Base-by-base conservation (phyloP, 192 early-diverging fungal genomes). In the Rhizoclosmatium globosum region DNA sequence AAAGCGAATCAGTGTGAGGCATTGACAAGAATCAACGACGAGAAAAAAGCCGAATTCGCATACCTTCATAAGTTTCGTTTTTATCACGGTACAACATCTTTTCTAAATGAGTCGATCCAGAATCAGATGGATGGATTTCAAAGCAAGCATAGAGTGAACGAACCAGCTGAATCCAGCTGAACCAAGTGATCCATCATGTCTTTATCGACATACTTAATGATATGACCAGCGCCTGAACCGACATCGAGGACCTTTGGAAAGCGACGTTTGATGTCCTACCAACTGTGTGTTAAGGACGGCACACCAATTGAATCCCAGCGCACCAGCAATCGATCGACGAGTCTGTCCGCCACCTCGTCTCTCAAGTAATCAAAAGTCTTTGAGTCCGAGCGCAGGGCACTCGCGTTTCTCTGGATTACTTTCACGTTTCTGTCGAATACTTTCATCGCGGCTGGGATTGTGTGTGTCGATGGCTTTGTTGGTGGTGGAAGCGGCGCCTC, bases 211-310 rank as follows among this genome's bases (percentile, higher is more conserved):
- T 90, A 89, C 82, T 97, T 96, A 38, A 88, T 87, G 68, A 99
- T 88, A 80, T 97, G 95, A 19, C 97, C 97, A 59, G 91, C 89
- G 4, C 96, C 95, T 45, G 94, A 89, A 4, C 96, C 96, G 64
- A 97, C 80, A 82, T 99, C 97, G 3, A 99, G 92, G 0, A 99
- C 90, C 11, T 89, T 93, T 70, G 89, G 84, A 84, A 93, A 96
- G 59, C 92, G 86, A 47, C 95, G 92, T 81, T 97, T 97, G 76
- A 99, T 95, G 77, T 99, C 97, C 92, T 93, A 79, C 39, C 23
- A 53, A 74, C 46, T 41, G 39, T 61, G 0, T 13, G 69, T 6
- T 17, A 39, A 4, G 42, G 39, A 47, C 45, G 21, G 42, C 15
- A 38, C 2, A 4, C 50, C 50, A 53, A 53, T 31, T 31, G 31